Percentiles rank a stretch among this genome's conserved stretches.
These are phyloP conservation scores for Cyclanthera cordifolia DNA, from an alignment of 306 rosid genomes.

Conservation along the genomic window DNA sequence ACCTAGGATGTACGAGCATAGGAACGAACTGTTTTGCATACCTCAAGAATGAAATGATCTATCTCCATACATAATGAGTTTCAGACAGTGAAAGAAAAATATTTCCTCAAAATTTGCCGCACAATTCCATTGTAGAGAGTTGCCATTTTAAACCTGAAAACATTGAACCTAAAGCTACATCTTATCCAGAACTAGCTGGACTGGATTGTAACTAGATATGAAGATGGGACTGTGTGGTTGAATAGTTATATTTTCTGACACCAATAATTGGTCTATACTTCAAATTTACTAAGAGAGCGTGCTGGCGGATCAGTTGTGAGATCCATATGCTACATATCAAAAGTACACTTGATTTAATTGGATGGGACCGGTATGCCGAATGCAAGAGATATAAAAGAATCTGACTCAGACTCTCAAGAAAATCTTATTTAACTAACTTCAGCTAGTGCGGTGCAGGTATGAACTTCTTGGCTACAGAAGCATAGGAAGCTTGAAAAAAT, in stretches of 20 bases:
- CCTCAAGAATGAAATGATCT: constrained; percentile 81
- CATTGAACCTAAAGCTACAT: constrained; percentile 25
- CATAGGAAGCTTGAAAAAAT: constrained; percentile 27
- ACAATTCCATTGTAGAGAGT: constrained; percentile 94
- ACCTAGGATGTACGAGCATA: constrained; percentile 71
- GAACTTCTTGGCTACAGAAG: constrained; percentile 80
- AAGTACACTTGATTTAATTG: constrained; percentile 39
- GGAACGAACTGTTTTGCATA: constrained; percentile 83
- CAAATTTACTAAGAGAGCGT: constrained; percentile 89
- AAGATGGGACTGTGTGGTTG: constrained; percentile 92
- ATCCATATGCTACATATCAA: constrained; percentile 65
- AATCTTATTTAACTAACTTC: constrained; percentile 58
- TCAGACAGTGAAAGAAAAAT: constrained; percentile 35
- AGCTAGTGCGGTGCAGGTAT: constrained; percentile 88
- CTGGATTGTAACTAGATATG: constrained; percentile 89
- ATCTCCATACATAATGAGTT: constrained; percentile 53
- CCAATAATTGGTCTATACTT: constrained; percentile 56
- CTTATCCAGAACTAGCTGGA: constrained; percentile 49
- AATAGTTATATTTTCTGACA: constrained; percentile 60
- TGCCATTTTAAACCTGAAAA: constrained; percentile 60
- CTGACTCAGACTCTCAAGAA: constrained; percentile 30
- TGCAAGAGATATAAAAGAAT: constrained; percentile 17
- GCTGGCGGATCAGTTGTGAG: constrained; percentile 95
- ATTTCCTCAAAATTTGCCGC: constrained; percentile 60
- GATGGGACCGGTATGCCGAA: constrained; percentile 14